Evolutionary conservation across 2,329 filamentous ascomycete species (phyloP), one percentile per base, ranked within the genome.

Genomic region (Colletotrichum orbiculare): DNA sequence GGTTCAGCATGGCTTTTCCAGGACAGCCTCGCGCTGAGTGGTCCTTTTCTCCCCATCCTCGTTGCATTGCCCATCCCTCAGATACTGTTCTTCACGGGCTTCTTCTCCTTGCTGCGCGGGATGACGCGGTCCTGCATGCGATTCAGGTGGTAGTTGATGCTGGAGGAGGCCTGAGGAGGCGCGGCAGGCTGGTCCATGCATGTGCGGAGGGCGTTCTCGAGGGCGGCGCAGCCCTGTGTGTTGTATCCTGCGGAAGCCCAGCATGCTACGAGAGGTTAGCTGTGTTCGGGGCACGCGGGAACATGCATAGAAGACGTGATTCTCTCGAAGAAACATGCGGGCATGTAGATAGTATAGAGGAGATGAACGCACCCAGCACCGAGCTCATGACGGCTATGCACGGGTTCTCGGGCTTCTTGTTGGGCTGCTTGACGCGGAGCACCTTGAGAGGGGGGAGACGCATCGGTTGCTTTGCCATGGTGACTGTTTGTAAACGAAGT

Each of bases 121-220:
- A 66, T 45, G 38, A 65, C 46, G 41, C 52, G 60, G 50, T 66
- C 90, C 85, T 80, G 90, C 86, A 83, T 96, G 83, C 96, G 88
- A 70, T 87, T 86, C 47, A 98, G 83, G 77, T 97, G 94, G 83
- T 94, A 94, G 81, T 98, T 98, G 87, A 98, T 94, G 77, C 89
- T 95, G 82, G 90, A 93, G 75, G 87, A 87, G 38, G 76, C 73
- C 55, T 77, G 74, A 11, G 78, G 71, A 47, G 79, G 72, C 64
- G 76, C 83, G 83, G 73, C 88, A 68, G 90, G 89, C 60, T 86
- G 86, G 82, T 98, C 95, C 93, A 97, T 97, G 80, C 89, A 91
- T 38, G 79, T 77, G 35, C 89, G 85, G 65, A 91, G 80, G 57
- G 87, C 82, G 60, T 83, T 82, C 77, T 90, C 88, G 69, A 90